Evolutionary conservation across 2,329 filamentous ascomycete genomes (phyloP), one percentile per base, ranked within the genome.

Genomic region (Curvularia sp.): DNA sequence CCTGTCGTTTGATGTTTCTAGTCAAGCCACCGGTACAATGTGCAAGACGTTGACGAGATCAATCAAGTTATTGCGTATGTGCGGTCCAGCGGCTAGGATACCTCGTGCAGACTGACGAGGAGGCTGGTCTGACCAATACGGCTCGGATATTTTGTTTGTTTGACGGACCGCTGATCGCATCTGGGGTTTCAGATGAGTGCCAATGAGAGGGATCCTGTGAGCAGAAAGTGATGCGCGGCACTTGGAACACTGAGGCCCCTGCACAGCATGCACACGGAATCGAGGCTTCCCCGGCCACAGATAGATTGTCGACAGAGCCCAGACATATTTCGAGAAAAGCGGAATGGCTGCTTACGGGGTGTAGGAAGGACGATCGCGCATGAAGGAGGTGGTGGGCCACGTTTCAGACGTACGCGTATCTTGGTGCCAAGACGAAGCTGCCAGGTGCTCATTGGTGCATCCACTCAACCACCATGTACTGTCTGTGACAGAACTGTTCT

Each of bases 321-420:
- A 43, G 36, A 34, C 39, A 47, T 62, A n/a, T 56, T 53, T 55
- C 21, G 36, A 55, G 27, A 42, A 55, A 49, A 23, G 21, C 36
- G 59, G 34, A 39, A 39, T 47, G 51, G 49, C 53, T 42, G 27
- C 54, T 25, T 34, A 41, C 42, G 39, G 43, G 39, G 47, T 23
- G 15, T 38, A 50, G 46, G 28, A 45, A 36, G 49, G 34, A n/a
- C 36, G 27, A 57, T 55, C 30, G 46, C 30, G 43, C 28, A 57
- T 61, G 60, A 57, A 63, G 53, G 52, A 53, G 50, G 42, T 42
- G 38, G 49, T 53, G 59, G 57, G 48, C 36, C 59, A n/a, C 34
- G 61, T 66, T 66, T 66, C 63, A 58, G 54, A 49, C 60, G 55
- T 53, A 52, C 57, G 47, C 48, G 49, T 55, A 46, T 27, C 49